Conservation (phyloP, 257 asterid species). For the Nicotiana sylvestris region DNA sequence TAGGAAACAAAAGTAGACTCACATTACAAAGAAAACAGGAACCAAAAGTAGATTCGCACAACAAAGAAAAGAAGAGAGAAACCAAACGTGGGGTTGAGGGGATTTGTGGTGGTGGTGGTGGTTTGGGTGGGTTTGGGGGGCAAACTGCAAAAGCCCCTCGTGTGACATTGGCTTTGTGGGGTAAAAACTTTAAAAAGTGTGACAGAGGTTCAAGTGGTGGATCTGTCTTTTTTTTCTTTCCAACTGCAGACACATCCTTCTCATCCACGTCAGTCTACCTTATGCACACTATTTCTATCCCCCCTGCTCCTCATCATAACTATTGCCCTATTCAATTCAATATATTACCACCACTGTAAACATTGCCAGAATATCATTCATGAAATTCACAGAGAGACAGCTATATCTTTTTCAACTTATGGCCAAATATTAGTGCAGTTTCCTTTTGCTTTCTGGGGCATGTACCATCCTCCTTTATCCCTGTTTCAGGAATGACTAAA, state of each 20-base stretch:
- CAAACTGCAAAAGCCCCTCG: conserved; percentile 12
- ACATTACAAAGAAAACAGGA: neutral
- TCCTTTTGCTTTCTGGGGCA: neutral
- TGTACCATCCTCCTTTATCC: neutral
- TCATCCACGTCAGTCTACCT: conserved; percentile 9
- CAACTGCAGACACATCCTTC: neutral
- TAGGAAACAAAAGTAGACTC: conserved; percentile 14
- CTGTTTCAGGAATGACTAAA: neutral
- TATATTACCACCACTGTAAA: neutral
- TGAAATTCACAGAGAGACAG: neutral
- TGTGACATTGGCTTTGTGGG: conserved; percentile 16
- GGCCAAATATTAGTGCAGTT: conserved; percentile 7
- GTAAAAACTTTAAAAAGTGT: neutral
- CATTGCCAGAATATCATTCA: neutral
- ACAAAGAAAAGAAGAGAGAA: too few relatives aligned
- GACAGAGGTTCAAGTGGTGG: conserved; percentile 11
- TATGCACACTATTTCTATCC: neutral
- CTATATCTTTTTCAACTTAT: neutral
- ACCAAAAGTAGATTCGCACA: too few relatives aligned
- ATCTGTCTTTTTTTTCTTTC: neutral
- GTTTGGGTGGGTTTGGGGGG: neutral
- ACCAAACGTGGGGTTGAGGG: too few relatives aligned
- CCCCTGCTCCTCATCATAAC: neutral
- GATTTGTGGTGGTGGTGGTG: too few relatives aligned
- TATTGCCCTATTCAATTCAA: neutral